phyloP scores from a whole-genome alignment of 1,139 yeast species.

The Kodamaea alishanica region DNA sequence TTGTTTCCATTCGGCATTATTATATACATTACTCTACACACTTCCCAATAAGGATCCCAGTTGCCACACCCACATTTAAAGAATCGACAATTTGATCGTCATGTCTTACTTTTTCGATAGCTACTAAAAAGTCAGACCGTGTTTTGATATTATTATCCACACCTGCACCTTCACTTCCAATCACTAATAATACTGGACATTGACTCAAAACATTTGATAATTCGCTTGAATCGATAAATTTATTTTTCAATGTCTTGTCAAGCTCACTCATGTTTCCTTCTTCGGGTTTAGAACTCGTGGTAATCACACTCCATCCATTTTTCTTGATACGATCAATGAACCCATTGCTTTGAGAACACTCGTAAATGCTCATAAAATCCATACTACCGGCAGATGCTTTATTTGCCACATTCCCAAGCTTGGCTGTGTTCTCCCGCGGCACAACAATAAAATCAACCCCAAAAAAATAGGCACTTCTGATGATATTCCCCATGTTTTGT shows the following conservation, averaged over 20 bases:
- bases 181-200: constrained; percentile 64
- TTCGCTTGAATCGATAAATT: constrained; percentile 39
- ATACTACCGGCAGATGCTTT: constrained; percentile 89
- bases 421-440: constrained; percentile 70
- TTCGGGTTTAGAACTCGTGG: constrained; percentile 49
- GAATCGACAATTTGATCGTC: constrained; percentile 61
- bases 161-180: constrained; percentile 87
- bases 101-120: constrained; percentile 38
- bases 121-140: constrained; percentile 63
- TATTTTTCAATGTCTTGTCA: constrained; percentile 23
- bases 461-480: constrained; percentile 75
- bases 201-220: constrained; percentile 39
- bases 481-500: constrained; percentile 83
- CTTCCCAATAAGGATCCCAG: constrained; percentile 59
- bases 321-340: constrained; percentile 55
- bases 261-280: constrained; percentile 19
- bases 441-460: constrained; percentile 81
- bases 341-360: constrained; percentile 52
- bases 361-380: constrained; percentile 64
- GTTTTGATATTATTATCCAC: constrained; percentile 62
- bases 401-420: constrained; percentile 70
- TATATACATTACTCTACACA: constrained; percentile 21
- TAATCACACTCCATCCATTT: constrained; percentile 70
- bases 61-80: constrained; percentile 85
- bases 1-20: not conserved